phyloP scores from a whole-genome alignment of 2,329 filamentous ascomycete genomes.

The Paecilomyces variotii region DNA sequence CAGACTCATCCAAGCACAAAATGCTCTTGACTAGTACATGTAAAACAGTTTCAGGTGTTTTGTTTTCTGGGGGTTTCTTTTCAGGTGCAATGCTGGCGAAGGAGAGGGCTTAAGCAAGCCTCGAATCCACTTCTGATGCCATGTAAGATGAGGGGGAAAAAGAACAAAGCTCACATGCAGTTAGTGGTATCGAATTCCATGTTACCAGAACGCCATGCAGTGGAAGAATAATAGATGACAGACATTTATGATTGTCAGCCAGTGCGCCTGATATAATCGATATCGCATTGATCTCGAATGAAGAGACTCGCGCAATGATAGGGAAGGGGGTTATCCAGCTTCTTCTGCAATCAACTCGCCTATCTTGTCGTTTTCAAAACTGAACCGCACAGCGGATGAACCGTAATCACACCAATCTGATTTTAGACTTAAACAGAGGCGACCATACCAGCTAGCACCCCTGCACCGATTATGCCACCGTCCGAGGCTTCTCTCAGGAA shows the following conservation, averaged over 20 bases:
- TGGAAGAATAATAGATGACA: background rate
- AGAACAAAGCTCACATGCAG: background rate
- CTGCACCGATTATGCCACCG: constrained; percentile 50
- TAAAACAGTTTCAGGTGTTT: background rate
- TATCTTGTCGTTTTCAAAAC: background rate
- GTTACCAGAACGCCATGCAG: background rate
- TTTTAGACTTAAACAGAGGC: constrained; percentile 4
- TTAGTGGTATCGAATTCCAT: background rate
- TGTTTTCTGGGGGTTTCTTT: background rate
- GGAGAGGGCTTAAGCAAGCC: background rate
- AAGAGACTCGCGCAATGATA: background rate
- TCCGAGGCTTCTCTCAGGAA: constrained; percentile 46
- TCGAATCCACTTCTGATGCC: background rate
- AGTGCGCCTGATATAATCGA: background rate
- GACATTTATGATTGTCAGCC: background rate
- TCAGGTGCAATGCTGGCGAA: background rate
- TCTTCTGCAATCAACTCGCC: background rate
- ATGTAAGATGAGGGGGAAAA: background rate
- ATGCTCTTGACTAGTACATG: background rate
- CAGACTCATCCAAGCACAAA: background rate
- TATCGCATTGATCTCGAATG: background rate
- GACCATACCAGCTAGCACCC: constrained; percentile 45
- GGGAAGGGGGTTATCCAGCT: background rate
- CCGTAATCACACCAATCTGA: background rate
- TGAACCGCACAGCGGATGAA: background rate